Base-by-base conservation (phyloP, 371 early-diverging fungal species). In the Batkoa obscura region DNA sequence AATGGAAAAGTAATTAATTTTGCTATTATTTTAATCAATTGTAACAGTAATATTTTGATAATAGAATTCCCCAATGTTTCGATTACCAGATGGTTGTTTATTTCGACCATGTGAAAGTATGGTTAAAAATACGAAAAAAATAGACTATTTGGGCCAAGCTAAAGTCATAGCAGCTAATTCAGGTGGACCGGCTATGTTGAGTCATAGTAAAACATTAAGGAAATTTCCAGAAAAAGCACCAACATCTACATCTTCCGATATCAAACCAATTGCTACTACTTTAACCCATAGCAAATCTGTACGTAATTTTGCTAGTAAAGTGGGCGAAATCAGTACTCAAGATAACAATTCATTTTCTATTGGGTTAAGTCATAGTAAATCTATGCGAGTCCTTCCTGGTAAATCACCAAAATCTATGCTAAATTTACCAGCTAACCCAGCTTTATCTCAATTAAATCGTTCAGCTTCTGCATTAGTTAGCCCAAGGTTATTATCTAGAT, bases 91-190 rank as follows among this genome's bases (percentile, higher is more conserved):
- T 15, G 78, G 81, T 13, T 72, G 81, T 1, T 64, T 90, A n/a
- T 93, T 82, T 64, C 73, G 86, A 48, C 96, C 94, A 30, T 73
- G 86, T 9, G 86, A 81, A 49, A 78, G 76, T 57, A 86, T 86
- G 61, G 69, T 88, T 45, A 78, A 82, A 62, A 87, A 85, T 64
- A 63, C 81, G 1, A 75, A 79, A 52, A 80, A 80, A 63, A 78
- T 83, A 35, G 80, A 88, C 58, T 86, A 84, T 61, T 63, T 87
- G 15, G 88, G 90, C 35, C 74, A 75, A 31, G 74, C 84, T 50
- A 81, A 75, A 59, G 83, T 89, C 13, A 80, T 89, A 56, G 89
- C 89, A 10, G 75, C 72, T 0, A 62, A 68, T 2, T 10, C 41
- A 13, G 10, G 13, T 0, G 38, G 13, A 3, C 53, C 53, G 6